Percentiles rank a stretch among this genome's conserved stretches.
Conservation (phyloP, 2,329 filamentous ascomycete genomes). For the Fusarium longipes region DNA sequence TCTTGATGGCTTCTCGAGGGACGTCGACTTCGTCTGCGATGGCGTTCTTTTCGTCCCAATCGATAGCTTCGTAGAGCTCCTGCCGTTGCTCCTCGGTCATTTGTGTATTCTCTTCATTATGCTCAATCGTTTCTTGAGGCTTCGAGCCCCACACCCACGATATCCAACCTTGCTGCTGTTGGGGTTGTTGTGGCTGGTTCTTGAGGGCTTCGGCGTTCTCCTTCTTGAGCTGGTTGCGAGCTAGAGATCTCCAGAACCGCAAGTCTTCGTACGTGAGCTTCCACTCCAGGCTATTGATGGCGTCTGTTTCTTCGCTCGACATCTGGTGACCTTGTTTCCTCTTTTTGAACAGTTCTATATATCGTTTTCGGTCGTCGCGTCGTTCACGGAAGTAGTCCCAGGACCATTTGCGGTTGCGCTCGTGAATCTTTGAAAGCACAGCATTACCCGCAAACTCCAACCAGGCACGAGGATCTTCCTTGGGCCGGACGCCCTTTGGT, state of each 20-base stretch:
- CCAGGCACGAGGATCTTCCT: constrained; percentile 93
- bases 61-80: constrained; percentile 96
- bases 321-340: constrained; percentile 81
- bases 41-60: constrained; percentile 96
- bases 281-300: constrained; percentile 81
- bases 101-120: constrained; percentile 76
- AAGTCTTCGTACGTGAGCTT: constrained; percentile 95
- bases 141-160: constrained; percentile 93
- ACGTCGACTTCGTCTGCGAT: constrained; percentile 88
- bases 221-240: constrained; percentile 92
- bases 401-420: constrained; percentile 91
- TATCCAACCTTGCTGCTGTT: constrained; percentile 84
- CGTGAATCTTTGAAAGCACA: constrained; percentile 92
- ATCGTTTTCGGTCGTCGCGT: constrained; percentile 86
- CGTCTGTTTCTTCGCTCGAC: constrained; percentile 74
- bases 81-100: constrained; percentile 97
- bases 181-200: constrained; percentile 62
- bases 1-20: constrained; percentile 89
- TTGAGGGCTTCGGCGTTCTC: constrained; percentile 93
- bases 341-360: constrained; percentile 97
- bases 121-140: constrained; percentile 69
- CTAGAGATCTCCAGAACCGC: constrained; percentile 95
- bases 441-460: constrained; percentile 90
- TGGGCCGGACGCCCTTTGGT: constrained; percentile 82
- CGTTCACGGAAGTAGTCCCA: constrained; percentile 97